phyloP scores from a whole-genome alignment of 2,329 filamentous ascomycete genomes.

The Aspergillus transmontanensis region DNA sequence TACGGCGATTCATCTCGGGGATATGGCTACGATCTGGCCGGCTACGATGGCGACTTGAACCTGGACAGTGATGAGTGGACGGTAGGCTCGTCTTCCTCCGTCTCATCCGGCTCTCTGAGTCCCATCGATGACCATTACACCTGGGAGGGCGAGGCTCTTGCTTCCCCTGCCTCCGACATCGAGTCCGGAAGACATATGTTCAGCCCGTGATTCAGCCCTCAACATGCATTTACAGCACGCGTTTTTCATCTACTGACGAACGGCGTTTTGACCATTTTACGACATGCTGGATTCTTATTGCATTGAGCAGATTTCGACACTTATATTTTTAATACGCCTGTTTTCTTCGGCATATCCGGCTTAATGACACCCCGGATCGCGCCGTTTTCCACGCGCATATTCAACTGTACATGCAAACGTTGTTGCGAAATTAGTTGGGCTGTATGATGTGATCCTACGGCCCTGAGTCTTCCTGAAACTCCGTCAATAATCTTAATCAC shows the following conservation, averaged over 20 bases:
- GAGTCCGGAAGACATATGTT: constrained; percentile 41
- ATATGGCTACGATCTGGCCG: constrained; percentile 59
- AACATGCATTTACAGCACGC: constrained; percentile 27
- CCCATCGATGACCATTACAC: constrained; percentile 62
- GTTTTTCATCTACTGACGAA: constrained; percentile 35
- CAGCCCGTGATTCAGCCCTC: constrained; percentile 20
- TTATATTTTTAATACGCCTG: constrained; percentile 40
- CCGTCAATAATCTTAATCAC: constrained; percentile 46
- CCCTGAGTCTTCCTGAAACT: constrained; percentile 20
- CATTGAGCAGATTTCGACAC: constrained; percentile 43
- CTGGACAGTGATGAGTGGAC: constrained; percentile 88
- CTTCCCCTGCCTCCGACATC: constrained; percentile 39
- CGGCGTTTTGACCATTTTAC: constrained; percentile 41
- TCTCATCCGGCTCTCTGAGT: constrained; percentile 66
- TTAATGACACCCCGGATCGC: constrained; percentile 20
- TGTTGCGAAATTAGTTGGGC: constrained; percentile 24
- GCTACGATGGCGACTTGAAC: constrained; percentile 58
- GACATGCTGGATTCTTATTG: constrained; percentile 39
- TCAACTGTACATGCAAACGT: constrained; percentile 42
- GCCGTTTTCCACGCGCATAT: constrained; percentile 11
- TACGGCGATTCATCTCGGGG: constrained; percentile 64
- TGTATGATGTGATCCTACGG: constrained; percentile 14
- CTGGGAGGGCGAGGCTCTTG: constrained; percentile 45
- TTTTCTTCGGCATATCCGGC: constrained; percentile 21
- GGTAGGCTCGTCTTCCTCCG: constrained; percentile 77